Evolutionary conservation across 345 rosid genomes (phyloP).

Genomic region (Syzygium jambos): DNA sequence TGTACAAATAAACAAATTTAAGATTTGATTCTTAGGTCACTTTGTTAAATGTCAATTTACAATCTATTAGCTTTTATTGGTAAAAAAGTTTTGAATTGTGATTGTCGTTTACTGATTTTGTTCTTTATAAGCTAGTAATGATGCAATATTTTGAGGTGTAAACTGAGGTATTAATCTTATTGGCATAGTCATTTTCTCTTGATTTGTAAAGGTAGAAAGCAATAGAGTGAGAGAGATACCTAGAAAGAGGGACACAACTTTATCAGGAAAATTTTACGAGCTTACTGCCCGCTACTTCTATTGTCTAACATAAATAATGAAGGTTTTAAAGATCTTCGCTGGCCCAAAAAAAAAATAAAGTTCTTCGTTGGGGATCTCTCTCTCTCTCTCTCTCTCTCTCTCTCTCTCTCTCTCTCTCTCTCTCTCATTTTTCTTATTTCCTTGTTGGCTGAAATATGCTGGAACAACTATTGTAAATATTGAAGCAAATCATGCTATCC

Average conservation of each 20-base stretch:
- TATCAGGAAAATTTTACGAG: neutral
- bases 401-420: neutral
- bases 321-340: neutral
- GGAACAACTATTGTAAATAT: neutral
- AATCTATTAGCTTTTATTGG: neutral
- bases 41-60: neutral
- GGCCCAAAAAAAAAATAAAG: neutral
- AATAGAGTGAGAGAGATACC: neutral
- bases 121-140: neutral
- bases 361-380: neutral
- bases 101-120: neutral
- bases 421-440: neutral
- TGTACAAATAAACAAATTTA: neutral
- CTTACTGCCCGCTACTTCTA: neutral
- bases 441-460: neutral
- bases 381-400: neutral
- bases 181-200: neutral
- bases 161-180: neutral
- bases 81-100: neutral
- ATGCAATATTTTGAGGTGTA: neutral
- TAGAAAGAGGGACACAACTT: neutral
- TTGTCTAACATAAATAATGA: neutral
- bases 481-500: neutral
- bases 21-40: neutral
- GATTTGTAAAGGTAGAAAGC: neutral